phyloP scores from a whole-genome alignment of 2,329 filamentous ascomycete species.

The Pseudogymnoascus sp. region DNA sequence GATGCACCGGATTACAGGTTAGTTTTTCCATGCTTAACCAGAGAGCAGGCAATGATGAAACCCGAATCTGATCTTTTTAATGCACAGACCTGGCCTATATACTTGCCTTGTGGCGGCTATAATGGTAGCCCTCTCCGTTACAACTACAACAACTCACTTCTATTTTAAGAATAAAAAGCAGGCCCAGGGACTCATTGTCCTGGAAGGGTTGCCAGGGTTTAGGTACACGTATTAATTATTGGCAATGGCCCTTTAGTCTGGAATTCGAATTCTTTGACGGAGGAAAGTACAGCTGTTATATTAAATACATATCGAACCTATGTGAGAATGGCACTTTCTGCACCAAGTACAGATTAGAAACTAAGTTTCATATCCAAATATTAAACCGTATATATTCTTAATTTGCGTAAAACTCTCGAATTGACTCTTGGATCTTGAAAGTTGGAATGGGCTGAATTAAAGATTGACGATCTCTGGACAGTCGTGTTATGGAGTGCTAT shows the following conservation, averaged over 20 bases:
- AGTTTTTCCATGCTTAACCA: neutral
- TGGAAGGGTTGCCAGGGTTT: constrained; percentile 26
- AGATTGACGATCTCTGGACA: no score
- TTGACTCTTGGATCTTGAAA: no score
- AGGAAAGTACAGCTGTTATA: neutral
- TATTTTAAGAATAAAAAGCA: constrained; percentile 24
- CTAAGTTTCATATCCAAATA: neutral
- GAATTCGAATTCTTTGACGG: neutral
- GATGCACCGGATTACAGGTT: constrained; percentile 44
- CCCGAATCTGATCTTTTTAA: neutral
- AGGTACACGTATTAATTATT: constrained; percentile 16
- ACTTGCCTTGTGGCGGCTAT: constrained; percentile 2
- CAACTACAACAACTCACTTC: constrained; percentile 21
- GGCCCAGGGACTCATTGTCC: constrained; percentile 23
- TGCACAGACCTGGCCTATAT: constrained; percentile 15
- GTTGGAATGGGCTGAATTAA: no score
- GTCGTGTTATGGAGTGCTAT: neutral
- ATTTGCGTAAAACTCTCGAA: no score
- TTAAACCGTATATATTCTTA: neutral
- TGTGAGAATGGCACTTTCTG: neutral
- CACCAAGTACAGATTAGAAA: neutral
- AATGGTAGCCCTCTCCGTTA: constrained; percentile 20
- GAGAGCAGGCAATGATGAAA: neutral
- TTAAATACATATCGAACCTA: neutral
- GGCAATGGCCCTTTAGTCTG: neutral